Evolutionary conservation across 106 monocot species (phyloP).

Genomic region (Triglochin maritima): DNA sequence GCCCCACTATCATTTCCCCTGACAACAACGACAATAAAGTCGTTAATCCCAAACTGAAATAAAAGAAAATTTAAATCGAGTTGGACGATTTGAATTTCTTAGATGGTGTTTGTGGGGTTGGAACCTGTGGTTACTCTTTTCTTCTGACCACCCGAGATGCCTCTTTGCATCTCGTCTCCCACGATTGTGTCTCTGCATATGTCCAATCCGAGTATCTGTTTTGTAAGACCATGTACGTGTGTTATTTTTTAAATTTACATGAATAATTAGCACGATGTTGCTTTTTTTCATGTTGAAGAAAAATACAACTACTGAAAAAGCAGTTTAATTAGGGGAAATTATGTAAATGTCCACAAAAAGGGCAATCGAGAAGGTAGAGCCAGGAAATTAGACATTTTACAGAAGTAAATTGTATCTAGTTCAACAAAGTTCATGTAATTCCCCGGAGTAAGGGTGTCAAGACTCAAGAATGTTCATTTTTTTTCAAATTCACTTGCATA

Average conservation of each 20-base stretch:
- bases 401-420: too few relatives aligned
- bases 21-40: background rate
- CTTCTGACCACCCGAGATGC: constrained; percentile 46
- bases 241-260: too few relatives aligned
- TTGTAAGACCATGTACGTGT: background rate
- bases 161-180: constrained; percentile 42
- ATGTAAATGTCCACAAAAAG: too few relatives aligned
- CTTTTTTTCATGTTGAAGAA: background rate
- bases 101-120: background rate
- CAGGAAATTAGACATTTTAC: too few relatives aligned
- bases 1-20: constrained; percentile 84
- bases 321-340: too few relatives aligned
- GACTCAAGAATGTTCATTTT: too few relatives aligned
- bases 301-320: too few relatives aligned
- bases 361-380: too few relatives aligned
- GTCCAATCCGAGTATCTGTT: constrained; percentile 48
- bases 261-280: too few relatives aligned
- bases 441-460: too few relatives aligned
- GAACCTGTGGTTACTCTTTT: constrained; percentile 42
- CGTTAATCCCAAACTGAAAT: background rate
- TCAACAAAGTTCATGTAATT: too few relatives aligned
- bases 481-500: too few relatives aligned
- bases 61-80: background rate
- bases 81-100: background rate
- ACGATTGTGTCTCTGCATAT: constrained; percentile 40